Evolutionary conservation across 305 asterid genomes (phyloP).

Genomic region (Fraxinus albicans): DNA sequence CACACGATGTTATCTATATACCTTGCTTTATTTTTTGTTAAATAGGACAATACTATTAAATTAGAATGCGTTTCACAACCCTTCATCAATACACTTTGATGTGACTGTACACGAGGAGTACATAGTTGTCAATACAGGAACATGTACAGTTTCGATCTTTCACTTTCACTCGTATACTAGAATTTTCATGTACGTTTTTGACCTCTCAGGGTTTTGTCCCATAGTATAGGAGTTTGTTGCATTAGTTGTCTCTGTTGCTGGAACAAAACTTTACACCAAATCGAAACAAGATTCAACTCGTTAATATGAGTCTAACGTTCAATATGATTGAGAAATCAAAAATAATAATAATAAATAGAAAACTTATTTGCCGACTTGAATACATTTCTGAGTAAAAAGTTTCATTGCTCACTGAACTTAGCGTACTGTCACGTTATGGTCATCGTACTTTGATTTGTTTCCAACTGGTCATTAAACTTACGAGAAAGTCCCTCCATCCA

Average conservation of each 20-base stretch:
- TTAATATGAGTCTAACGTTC: not conserved
- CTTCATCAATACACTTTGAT: not conserved
- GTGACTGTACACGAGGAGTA: not conserved
- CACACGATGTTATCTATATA: not conserved
- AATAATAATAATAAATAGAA: not conserved
- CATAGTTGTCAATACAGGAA: not conserved
- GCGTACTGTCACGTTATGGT: too few relatives aligned
- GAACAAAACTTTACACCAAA: not conserved
- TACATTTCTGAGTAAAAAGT: not conserved
- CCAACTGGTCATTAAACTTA: too few relatives aligned
- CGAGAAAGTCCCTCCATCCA: too few relatives aligned
- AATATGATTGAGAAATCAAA: not conserved
- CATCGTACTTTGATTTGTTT: too few relatives aligned
- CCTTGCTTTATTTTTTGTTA: not conserved
- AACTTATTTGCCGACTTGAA: not conserved
- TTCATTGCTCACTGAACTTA: too few relatives aligned
- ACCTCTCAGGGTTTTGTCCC: not conserved
- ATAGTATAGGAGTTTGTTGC: not conserved
- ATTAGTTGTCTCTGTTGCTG: not conserved
- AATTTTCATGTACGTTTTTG: not conserved
- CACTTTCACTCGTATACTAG: not conserved
- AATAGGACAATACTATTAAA: not conserved
- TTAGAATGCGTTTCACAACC: not conserved
- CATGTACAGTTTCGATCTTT: not conserved
- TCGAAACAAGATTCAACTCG: not conserved